A percentile compares a stretch with the other conserved stretches of the same genome.
Conservation (phyloP, 441 rosid genomes). For the Oxalis stricta region DNA sequence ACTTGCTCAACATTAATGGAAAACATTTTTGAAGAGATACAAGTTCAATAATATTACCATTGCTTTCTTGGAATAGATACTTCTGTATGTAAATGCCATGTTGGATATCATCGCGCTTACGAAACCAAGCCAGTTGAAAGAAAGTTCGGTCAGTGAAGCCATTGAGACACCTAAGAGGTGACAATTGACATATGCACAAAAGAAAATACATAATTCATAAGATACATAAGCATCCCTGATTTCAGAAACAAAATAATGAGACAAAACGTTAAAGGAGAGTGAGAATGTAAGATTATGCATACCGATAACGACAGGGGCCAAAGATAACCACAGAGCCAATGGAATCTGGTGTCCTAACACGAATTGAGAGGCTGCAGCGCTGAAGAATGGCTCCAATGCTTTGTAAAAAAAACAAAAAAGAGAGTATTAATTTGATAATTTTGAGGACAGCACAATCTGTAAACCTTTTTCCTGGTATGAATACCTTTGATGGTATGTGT, state of each 20-base stretch:
- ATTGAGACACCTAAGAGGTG: conserved; percentile 37
- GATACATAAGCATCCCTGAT: too few species aligned
- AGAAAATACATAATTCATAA: too few species aligned
- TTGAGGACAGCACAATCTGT: not conserved
- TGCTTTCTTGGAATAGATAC: conserved; percentile 60
- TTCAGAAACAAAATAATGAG: too few species aligned
- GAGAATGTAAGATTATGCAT: conserved; percentile 1
- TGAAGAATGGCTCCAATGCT: conserved; percentile 62
- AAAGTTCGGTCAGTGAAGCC: conserved; percentile 58
- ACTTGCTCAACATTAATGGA: too few species aligned
- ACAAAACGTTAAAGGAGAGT: too few species aligned
- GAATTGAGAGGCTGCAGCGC: conserved; percentile 50
- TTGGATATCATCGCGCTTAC: conserved; percentile 60
- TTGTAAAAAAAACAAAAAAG: conserved; percentile 4
- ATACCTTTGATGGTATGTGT: conserved; percentile 59
- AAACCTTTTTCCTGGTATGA: not conserved
- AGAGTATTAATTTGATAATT: too few species aligned
- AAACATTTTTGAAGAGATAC: too few species aligned
- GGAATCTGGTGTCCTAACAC: conserved; percentile 47
- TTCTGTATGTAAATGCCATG: conserved; percentile 53
- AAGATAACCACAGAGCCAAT: conserved; percentile 39
- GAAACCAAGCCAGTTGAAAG: conserved; percentile 61
- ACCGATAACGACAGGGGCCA: conserved; percentile 57
- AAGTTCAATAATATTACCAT: conserved; percentile 39
- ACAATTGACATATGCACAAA: too few species aligned